phyloP scores from a whole-genome alignment of 1,139 yeast genomes.

The Candida pseudocylindracea region DNA sequence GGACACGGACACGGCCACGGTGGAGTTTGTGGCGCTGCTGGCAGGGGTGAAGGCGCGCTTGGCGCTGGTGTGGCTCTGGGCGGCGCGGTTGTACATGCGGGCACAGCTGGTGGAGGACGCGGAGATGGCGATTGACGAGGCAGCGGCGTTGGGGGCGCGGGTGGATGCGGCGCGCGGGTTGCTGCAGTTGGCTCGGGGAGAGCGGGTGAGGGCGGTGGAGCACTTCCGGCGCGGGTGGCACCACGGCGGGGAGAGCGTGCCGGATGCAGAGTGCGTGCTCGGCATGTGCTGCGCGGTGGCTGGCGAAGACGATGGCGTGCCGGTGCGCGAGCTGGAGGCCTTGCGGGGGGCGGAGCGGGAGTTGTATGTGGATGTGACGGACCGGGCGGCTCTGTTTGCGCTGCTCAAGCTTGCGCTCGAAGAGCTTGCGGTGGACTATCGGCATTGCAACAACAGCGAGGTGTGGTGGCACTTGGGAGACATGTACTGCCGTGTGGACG shows the following conservation, averaged over 20 bases:
- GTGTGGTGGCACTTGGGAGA: constrained; percentile 53
- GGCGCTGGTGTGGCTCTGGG: constrained; percentile 57
- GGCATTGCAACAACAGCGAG: constrained; percentile 29
- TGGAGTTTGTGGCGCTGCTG: background rate
- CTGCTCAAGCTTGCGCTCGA: constrained; percentile 19
- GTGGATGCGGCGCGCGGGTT: too few relatives aligned
- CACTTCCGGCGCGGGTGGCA: constrained; percentile 10
- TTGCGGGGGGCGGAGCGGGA: too few relatives aligned
- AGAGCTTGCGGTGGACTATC: constrained; percentile 27
- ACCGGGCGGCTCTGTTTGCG: too few relatives aligned
- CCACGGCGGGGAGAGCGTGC: background rate
- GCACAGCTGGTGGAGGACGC: constrained; percentile 36
- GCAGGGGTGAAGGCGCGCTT: constrained; percentile 5
- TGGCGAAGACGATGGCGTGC: constrained; percentile 11
- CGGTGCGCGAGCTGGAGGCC: background rate
- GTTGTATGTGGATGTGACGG: too few relatives aligned
- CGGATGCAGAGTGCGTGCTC: constrained; percentile 17
- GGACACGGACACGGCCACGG: background rate
- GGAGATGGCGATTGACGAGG: constrained; percentile 53
- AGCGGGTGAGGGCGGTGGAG: constrained; percentile 40
- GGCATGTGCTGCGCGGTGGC: constrained; percentile 43
- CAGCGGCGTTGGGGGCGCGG: constrained; percentile 17
- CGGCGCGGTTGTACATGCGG: constrained; percentile 41
- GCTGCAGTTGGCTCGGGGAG: constrained; percentile 25
- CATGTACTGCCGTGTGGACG: constrained; percentile 41